Base-by-base conservation (phyloP, 768 basidiomycete genomes). In the Hydnum rufescens region DNA sequence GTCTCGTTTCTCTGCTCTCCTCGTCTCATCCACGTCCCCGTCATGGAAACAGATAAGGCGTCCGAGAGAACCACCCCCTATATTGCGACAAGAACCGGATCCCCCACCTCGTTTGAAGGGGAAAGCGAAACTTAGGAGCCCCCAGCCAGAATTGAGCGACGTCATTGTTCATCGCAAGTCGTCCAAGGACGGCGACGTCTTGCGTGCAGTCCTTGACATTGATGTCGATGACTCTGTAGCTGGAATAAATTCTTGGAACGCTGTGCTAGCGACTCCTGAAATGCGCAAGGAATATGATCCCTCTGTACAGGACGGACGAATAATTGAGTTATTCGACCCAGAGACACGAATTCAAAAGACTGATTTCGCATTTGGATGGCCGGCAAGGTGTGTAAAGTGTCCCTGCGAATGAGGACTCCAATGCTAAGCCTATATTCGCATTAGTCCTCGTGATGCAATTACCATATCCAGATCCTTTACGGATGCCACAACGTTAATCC, bases 281-380 rank as follows among this genome's bases (percentile, higher is more conserved):
- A 70, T 92, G 23, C 69, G 88, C 56, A 78, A 82, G 62, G 81
- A 87, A 60, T 88, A 89, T 92, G 93, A 96, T 64, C 86, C 87
- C 23, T 82, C 90, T 32, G 93, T 95, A 18, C 85, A 92, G 57
- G 75, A 77, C 44, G 78, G 88, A 0, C 76, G 77, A 57, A 66
- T 88, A 16, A 67, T 96, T 36, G 90, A 96, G 65, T 71, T 86
- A 66, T 75, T 93, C 53, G 92, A 95, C 65, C 76, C 77, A 36
- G 74, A 74, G 56, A 93, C 88, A 4, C 70, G 89, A 55, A 82
- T 99, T 60, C 74, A 75, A 22, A 88, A 85, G 68, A 95, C 89
- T 0, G 85, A 88, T 57, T 96, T 87, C 63, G 79, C 80, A 4
- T 66, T 99, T 5, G 93, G 93, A 1, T 99, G 93, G 93, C 93